phyloP scores from a whole-genome alignment of 495 filamentous ascomycete species.

The Ramalina intermedia region DNA sequence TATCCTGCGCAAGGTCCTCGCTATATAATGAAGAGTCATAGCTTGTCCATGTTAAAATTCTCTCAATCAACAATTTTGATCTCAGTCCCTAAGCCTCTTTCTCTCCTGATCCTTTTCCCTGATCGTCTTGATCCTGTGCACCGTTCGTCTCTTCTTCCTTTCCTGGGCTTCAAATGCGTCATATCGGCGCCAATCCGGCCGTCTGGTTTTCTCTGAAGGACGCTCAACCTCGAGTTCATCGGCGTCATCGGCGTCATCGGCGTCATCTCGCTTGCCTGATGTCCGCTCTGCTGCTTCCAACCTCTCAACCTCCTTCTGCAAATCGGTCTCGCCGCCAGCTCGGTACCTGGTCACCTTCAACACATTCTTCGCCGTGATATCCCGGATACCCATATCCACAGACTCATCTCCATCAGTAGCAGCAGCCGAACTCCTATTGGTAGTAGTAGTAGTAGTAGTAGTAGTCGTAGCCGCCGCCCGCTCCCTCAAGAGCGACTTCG shows the following conservation, averaged over 20 bases:
- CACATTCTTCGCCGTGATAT: slow-evolving; percentile 64
- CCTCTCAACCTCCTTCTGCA: slow-evolving; percentile 59
- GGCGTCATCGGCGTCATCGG: neutral
- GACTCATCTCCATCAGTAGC: slow-evolving; percentile 8
- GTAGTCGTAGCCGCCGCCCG: slow-evolving; percentile 21
- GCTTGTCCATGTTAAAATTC: too few species aligned
- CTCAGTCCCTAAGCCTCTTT: neutral
- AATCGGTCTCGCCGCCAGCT: slow-evolving; percentile 43
- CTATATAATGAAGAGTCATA: too few species aligned
- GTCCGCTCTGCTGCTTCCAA: slow-evolving; percentile 24
- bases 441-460: too few species aligned
- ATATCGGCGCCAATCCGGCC: neutral
- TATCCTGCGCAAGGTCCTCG: too few species aligned
- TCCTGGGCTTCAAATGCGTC: neutral
- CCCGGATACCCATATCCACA: slow-evolving; percentile 35
- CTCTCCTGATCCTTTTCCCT: slow-evolving; percentile 1
- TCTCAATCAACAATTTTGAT: neutral
- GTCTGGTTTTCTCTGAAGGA: neutral
- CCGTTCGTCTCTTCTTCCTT: neutral
- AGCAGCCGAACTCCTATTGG: neutral
- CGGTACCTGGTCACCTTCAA: slow-evolving; percentile 75
- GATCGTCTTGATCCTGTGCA: neutral
- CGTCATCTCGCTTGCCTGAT: neutral
- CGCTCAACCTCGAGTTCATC: neutral
- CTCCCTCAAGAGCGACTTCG: slow-evolving; percentile 55